Evolutionary conservation across 805 yeast genomes (phyloP).

Genomic region (Pichia thaimueangensis): DNA sequence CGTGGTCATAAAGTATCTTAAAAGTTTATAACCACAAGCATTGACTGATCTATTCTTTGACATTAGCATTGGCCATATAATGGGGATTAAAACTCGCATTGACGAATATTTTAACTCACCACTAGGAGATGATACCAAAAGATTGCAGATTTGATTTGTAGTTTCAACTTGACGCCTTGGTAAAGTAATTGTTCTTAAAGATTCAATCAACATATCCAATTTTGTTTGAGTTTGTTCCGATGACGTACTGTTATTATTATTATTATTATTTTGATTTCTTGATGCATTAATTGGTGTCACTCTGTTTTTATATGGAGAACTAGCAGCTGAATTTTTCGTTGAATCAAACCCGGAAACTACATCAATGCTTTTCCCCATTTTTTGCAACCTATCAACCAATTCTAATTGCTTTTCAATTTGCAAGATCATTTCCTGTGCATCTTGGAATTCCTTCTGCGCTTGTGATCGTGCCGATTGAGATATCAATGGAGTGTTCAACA

Average conservation of each 20-base stretch:
- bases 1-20: conserved; percentile 4
- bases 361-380: too few species aligned
- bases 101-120: background rate
- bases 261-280: background rate
- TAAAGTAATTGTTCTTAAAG: background rate
- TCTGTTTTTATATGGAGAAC: too few species aligned
- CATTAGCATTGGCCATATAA: conserved; percentile 10
- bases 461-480: background rate
- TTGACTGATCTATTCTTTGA: conserved; percentile 4
- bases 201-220: background rate
- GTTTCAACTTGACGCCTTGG: conserved; percentile 5
- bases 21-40: conserved; percentile 10
- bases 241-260: too few species aligned
- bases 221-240: background rate
- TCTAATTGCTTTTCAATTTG: conserved; percentile 6
- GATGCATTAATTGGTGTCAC: background rate
- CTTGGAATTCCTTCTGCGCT: conserved; percentile 9
- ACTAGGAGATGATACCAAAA: background rate
- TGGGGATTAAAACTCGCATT: conserved; percentile 1
- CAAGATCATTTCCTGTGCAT: conserved; percentile 3
- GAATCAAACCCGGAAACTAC: too few species aligned
- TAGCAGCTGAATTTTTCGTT: too few species aligned
- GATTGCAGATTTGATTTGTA: conserved; percentile 8
- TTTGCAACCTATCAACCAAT: conserved; percentile 1
- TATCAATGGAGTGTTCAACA: conserved; percentile 3